A percentile compares a stretch with the other conserved stretches of the same genome.
Conservation (phyloP, 495 filamentous ascomycete genomes). For the Penicillium crystallinum region DNA sequence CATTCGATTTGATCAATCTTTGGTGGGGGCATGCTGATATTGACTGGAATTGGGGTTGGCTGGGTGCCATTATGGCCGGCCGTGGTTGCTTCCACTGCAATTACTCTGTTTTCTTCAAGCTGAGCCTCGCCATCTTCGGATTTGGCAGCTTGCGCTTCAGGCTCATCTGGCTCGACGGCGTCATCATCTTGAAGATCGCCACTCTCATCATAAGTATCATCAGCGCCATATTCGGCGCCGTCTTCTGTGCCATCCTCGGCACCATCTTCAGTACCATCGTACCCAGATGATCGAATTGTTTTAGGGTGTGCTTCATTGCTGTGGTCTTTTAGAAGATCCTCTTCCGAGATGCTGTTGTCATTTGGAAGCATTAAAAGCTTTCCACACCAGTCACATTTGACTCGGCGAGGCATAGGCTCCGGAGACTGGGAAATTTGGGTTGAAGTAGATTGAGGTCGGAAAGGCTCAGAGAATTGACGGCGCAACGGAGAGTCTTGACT, state of each 20-base stretch:
- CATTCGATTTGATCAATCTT: constrained; percentile 18
- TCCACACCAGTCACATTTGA: constrained; percentile 39
- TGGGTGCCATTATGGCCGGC: constrained; percentile 10
- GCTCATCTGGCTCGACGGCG: constrained; percentile 16
- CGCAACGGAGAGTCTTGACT: constrained; percentile 40
- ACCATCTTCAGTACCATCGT: constrained; percentile 23
- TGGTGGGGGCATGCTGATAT: background rate
- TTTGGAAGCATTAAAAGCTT: constrained; percentile 27
- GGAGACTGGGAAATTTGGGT: constrained; percentile 36
- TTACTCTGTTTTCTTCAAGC: constrained; percentile 13
- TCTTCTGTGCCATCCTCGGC: constrained; percentile 16
- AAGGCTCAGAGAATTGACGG: constrained; percentile 43
- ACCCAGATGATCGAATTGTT: constrained; percentile 18
- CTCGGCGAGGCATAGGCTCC: constrained; percentile 17
- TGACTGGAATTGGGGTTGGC: background rate
- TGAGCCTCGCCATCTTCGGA: constrained; percentile 12
- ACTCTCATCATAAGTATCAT: constrained; percentile 15
- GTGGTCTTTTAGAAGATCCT: constrained; percentile 31
- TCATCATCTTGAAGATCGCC: constrained; percentile 21
- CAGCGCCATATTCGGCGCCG: constrained; percentile 13
- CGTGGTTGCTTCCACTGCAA: constrained; percentile 1
- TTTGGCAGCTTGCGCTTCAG: background rate
- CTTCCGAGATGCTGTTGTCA: constrained; percentile 21
- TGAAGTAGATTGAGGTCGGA: constrained; percentile 34
- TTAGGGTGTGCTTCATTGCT: constrained; percentile 31